Conservation (phyloP, 257 asterid species). For the Perilla frutescens region DNA sequence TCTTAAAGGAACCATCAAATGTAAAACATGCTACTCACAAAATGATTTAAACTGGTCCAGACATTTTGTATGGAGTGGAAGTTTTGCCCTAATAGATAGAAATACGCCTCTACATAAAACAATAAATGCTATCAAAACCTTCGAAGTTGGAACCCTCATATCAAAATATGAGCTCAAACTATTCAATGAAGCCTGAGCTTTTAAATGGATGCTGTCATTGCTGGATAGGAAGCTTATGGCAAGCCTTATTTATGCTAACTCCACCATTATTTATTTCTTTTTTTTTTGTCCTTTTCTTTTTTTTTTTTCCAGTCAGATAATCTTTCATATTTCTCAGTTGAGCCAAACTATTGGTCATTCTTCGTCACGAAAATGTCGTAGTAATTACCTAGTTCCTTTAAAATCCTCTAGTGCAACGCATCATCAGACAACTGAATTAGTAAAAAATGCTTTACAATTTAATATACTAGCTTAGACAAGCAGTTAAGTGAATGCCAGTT, state of each 20-base stretch:
- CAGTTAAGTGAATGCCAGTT: conserved; percentile 7
- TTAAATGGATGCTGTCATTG: no score
- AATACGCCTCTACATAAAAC: not conserved
- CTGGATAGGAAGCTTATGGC: no score
- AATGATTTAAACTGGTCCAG: conserved; percentile 11
- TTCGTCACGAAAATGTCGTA: not conserved
- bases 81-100: not conserved
- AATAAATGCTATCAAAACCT: not conserved
- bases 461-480: conserved; percentile 19
- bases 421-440: not conserved
- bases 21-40: not conserved
- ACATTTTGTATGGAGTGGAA: conserved; percentile 11
- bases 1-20: conserved; percentile 18
- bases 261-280: not conserved
- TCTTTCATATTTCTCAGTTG: conserved; percentile 3
- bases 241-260: not conserved
- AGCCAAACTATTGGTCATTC: not conserved
- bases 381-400: not conserved
- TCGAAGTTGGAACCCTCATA: not conserved
- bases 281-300: no score
- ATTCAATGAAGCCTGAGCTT: not conserved
- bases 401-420: not conserved
- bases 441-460: conserved; percentile 27
- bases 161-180: not conserved
- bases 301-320: not conserved